These are phyloP conservation scores for Mycena vulgaris DNA, from an alignment of 768 basidiomycete genomes.

Conservation along the genomic window DNA sequence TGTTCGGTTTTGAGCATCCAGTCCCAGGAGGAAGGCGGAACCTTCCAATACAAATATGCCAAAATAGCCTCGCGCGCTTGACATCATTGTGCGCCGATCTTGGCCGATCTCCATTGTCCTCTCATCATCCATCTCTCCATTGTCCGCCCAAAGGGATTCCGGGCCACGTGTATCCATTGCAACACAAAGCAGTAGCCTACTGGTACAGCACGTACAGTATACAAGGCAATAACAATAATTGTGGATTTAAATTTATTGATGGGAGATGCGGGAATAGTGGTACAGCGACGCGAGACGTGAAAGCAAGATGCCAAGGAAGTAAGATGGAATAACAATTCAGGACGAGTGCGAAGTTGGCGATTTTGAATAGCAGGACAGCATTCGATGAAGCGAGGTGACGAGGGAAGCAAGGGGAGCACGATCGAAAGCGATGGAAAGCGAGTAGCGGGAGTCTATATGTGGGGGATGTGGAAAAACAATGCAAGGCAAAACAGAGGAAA, in stretches of 20 bases:
- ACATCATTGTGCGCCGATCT: too few species aligned
- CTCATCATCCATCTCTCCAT: neutral
- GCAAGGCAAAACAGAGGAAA: constrained; percentile 31
- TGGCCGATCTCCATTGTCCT: too few species aligned
- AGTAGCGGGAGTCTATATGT: constrained; percentile 29
- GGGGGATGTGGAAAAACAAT: constrained; percentile 35
- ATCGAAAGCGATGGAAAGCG: constrained; percentile 37
- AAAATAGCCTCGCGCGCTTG: too few species aligned
- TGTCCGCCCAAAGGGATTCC: constrained; percentile 4
- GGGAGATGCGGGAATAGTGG: constrained; percentile 22
- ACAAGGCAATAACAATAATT: constrained; percentile 29
- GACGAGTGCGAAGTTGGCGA: constrained; percentile 15
- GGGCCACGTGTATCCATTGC: constrained; percentile 30
- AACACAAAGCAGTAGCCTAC: constrained; percentile 9
- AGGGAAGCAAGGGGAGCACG: constrained; percentile 16
- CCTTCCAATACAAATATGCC: neutral
- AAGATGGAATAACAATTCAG: constrained; percentile 22
- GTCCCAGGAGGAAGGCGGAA: constrained; percentile 21
- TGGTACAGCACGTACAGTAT: constrained; percentile 32
- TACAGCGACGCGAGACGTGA: constrained; percentile 25
- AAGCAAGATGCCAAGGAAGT: constrained; percentile 23
- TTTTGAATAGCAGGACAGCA: constrained; percentile 28
- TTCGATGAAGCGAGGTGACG: constrained; percentile 18
- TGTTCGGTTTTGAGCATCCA: constrained; percentile 58
- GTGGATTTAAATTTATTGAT: constrained; percentile 26